Percentiles rank a stretch among this genome's conserved stretches.
These are phyloP conservation scores for Quercus glauca DNA, from an alignment of 306 rosid genomes.

Conservation along the genomic window DNA sequence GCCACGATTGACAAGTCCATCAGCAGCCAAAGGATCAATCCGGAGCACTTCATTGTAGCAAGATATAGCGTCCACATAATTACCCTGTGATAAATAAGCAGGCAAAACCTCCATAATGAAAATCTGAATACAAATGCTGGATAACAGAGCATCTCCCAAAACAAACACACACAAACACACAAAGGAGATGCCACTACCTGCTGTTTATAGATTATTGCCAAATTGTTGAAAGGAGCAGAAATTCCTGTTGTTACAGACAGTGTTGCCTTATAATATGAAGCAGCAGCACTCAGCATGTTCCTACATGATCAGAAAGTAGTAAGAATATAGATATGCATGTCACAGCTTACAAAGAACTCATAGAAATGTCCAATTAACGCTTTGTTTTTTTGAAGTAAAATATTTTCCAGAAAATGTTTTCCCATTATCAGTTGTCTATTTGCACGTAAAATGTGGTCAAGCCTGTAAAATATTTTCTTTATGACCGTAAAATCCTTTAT, in stretches of 20 bases:
- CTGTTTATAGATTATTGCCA: slow-evolving; percentile 92
- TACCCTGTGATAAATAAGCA: slow-evolving; percentile 53
- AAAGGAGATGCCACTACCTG: slow-evolving; percentile 46
- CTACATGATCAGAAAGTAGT: slow-evolving; percentile 36
- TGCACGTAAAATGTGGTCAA: no score
- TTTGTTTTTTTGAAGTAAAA: no score
- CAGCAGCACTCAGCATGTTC: slow-evolving; percentile 96
- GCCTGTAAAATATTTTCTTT: no score
- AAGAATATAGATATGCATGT: not conserved
- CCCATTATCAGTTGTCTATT: no score
- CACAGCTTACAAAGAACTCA: not conserved
- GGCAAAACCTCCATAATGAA: not conserved
- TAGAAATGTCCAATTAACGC: not conserved
- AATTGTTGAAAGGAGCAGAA: slow-evolving; percentile 94
- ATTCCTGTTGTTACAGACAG: slow-evolving; percentile 88
- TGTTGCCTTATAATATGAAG: slow-evolving; percentile 91
- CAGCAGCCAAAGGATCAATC: slow-evolving; percentile 98
- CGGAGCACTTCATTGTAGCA: slow-evolving; percentile 98
- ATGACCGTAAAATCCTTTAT: no score
- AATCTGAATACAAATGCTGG: not conserved
- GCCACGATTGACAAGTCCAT: slow-evolving; percentile 98
- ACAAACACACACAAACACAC: not conserved
- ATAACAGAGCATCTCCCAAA: not conserved
- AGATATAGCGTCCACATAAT: slow-evolving; percentile 92
- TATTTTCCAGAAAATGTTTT: no score